Base-by-base conservation (phyloP, 345 rosid species). In the Linum usitatissimum region DNA sequence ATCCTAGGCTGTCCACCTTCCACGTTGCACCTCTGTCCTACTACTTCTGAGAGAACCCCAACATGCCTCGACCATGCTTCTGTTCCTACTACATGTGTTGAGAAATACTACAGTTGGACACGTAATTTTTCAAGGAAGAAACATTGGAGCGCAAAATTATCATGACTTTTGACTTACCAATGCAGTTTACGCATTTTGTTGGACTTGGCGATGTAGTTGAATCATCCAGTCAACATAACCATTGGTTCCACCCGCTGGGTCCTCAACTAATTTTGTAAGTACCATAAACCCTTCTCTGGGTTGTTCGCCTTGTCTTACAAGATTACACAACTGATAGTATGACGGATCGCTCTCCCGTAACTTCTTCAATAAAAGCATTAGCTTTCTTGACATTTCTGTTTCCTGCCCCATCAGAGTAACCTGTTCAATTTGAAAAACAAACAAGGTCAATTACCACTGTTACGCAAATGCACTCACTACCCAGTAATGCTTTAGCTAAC, bases 291-390 rank as follows among this genome's bases (percentile, higher is more conserved):
- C 99, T 81, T 94, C 97, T 72, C 96, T 82, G 36, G 97, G 97
- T 73, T 94, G 99, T 64, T 94, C 97, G 65, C 99, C 97, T 84
- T 94, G 97, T 57, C 99, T 85, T 17, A 90, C 91, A 55, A 90
- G 91, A 66, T 79, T 73, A 61, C 91, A 73, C 63, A 81, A 72
- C 70, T 82, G 95, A 71, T 90, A 76, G 72, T 85, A 88, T 1
- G 96, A 86, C 60, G 69, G 81, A 66, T 94, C 95, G 15, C 64
- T 68, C 67, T 82, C 93, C 76, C 96, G 80, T 64, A 90, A 62
- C 70, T 81, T 85, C 78, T 83, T 81, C 53, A 94, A 65, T 59
- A 88, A 23, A 66, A 63, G 73, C 79, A 75, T 76, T 66, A 94
- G 75, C 76, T 84, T 90, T 78, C 86, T 88, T 31, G 97, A 88